A percentile compares a stretch with the other conserved stretches of the same genome.
phyloP scores from a whole-genome alignment of 352 stramenopile species.

The Phytophthora niederhauseri region DNA sequence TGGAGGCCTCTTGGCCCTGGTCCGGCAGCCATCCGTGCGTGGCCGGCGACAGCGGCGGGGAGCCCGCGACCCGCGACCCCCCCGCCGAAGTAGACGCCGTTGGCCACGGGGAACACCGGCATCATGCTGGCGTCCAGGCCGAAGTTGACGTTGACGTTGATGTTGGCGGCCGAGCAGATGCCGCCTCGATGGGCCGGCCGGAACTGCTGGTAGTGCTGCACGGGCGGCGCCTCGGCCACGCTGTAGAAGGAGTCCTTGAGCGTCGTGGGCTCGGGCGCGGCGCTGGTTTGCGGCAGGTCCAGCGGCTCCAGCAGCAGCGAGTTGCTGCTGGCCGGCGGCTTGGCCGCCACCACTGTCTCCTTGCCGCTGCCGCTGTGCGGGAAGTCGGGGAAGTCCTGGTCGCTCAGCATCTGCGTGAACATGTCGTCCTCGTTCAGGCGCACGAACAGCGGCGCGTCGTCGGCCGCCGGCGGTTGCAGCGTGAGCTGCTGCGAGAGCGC shows the following conservation, averaged over 20 bases:
- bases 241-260: conserved; percentile 36
- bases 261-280: background rate
- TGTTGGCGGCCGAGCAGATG: conserved; percentile 8
- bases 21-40: conserved; percentile 25
- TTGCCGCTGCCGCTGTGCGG: conserved; percentile 1
- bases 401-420: conserved; percentile 51
- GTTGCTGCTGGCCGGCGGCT: conserved; percentile 16
- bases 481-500: conserved; percentile 14
- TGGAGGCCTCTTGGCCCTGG: conserved; percentile 5
- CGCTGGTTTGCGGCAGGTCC: conserved; percentile 28
- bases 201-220: conserved; percentile 17
- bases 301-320: conserved; percentile 46
- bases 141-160: conserved; percentile 13
- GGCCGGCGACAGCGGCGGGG: conserved; percentile 13
- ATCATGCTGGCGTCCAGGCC: conserved; percentile 36
- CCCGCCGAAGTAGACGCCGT: conserved; percentile 7
- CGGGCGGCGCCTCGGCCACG: background rate
- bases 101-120: conserved; percentile 34
- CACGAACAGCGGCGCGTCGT: conserved; percentile 36
- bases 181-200: background rate
- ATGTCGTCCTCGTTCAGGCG: conserved; percentile 51
- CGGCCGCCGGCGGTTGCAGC: conserved; percentile 23
- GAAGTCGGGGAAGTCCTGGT: conserved; percentile 51
- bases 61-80: conserved; percentile 1
- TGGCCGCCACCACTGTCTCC: background rate